Conservation (phyloP, 345 rosid genomes). For the Cardamine occulta region DNA sequence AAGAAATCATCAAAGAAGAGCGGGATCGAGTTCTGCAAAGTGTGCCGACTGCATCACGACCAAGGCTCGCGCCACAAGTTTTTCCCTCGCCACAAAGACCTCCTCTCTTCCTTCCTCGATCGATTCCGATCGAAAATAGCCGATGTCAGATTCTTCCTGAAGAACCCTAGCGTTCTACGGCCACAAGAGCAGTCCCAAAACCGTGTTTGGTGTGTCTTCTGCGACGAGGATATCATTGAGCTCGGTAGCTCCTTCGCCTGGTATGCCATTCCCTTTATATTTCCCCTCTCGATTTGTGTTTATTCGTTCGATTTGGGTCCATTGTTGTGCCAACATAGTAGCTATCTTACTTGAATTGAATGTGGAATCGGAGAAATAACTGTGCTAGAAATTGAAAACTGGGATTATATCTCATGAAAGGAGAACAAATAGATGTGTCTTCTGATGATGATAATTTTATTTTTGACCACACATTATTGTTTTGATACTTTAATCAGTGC, state of each 20-base stretch:
- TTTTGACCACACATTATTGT: conserved; percentile 3
- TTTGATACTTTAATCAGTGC: conserved; percentile 46
- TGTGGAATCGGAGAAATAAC: neutral
- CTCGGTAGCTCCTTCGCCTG: conserved; percentile 69
- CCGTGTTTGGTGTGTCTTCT: conserved; percentile 86
- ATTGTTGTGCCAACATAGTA: neutral
- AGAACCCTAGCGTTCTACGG: conserved; percentile 58
- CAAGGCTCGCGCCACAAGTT: conserved; percentile 76
- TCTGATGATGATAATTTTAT: neutral
- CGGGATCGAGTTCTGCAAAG: conserved; percentile 74
- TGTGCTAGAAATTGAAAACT: neutral
- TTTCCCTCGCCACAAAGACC: conserved; percentile 69
- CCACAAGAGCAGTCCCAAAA: conserved; percentile 61
- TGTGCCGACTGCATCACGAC: conserved; percentile 71
- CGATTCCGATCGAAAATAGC: conserved; percentile 65
- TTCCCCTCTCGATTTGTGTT: neutral
- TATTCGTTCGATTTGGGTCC: neutral
- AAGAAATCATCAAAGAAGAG: conserved; percentile 34
- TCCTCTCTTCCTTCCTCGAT: conserved; percentile 58
- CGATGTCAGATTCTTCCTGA: conserved; percentile 69
- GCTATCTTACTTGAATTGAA: neutral
- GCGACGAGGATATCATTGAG: conserved; percentile 71
- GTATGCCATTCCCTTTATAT: conserved; percentile 43
- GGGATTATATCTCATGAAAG: neutral
- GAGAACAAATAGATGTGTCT: neutral